Evolutionary conservation across 495 filamentous ascomycete genomes (phyloP), one percentile per base, ranked within the genome.

Genomic region (Neurospora pannonica): DNA sequence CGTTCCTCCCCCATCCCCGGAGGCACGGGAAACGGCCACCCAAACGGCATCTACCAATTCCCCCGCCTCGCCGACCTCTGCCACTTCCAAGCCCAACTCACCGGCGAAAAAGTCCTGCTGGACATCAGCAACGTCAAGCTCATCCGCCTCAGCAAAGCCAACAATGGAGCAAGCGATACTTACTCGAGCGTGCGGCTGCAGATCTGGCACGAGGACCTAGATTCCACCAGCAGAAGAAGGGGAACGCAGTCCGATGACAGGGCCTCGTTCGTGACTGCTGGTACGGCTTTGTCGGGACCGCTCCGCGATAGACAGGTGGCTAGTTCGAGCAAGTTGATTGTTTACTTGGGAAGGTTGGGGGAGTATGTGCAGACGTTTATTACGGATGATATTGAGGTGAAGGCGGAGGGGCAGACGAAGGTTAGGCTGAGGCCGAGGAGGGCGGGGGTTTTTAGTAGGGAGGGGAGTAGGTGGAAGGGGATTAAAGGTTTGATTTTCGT

Each of bases 51-150:
- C 9, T 82, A 82, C 48, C 78, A 79, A 62, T 82, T 82, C 31
- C 24, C 38, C 24, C 71, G 69, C n/a, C 5, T 19, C 4, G 5
- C 38, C 75, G 80, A 81, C 19, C 76, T 82, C 1, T 81, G 79
- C 74, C 76, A 80, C 70, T 82, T 82, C 70, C 81, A 82, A 71
- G 80, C 77, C 4, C 76, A 75, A n/a, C 80, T 82, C 34, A 82
- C 81, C 0, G 73, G 75, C 40, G 77, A 82, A 38, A 78, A 79
- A 36, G 81, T 82, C 0, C 78, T 82, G 4, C 77, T 82, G 2
- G 81, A 82, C 54, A 82, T 82, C 24, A 71, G 75, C 31, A 78
- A 74, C 71, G 80, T 81, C 28, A 80, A 79, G 48, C 73, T 81
- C 8, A 75, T 82, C 21, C 76, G 71, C 11, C 69, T 82, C 2